These are phyloP conservation scores for Epicoccum nigrum DNA, from an alignment of 2,329 filamentous ascomycete species.

Conservation along the genomic window DNA sequence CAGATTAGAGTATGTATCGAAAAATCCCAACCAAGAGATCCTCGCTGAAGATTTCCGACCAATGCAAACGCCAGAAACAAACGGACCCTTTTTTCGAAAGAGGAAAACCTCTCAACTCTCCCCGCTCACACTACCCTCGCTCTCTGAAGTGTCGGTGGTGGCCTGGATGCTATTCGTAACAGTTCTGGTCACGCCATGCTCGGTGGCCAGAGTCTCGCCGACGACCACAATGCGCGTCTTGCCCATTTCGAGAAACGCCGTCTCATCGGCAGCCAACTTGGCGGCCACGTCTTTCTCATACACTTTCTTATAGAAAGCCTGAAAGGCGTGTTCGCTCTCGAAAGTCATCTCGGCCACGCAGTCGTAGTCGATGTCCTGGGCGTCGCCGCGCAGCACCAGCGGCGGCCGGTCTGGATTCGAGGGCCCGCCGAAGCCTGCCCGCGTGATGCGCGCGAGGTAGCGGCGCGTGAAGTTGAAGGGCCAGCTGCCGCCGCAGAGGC, in stretches of 20 bases:
- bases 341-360: constrained; percentile 36
- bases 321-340: constrained; percentile 28
- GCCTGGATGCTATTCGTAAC: constrained; percentile 9
- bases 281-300: constrained; percentile 30
- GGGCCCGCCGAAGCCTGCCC: constrained; percentile 35
- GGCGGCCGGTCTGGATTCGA: constrained; percentile 32
- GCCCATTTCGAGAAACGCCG: constrained; percentile 28
- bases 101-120: constrained; percentile 10
- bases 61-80: constrained; percentile 1
- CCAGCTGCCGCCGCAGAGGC: constrained; percentile 25
- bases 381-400: constrained; percentile 29
- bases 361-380: constrained; percentile 35
- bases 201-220: constrained; percentile 32
- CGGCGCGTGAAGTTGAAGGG: constrained; percentile 31
- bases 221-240: constrained; percentile 34
- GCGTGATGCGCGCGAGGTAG: constrained; percentile 34
- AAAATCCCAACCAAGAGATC: not conserved
- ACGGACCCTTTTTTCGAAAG: not conserved
- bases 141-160: constrained; percentile 20
- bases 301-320: constrained; percentile 34
- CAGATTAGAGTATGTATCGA: not conserved
- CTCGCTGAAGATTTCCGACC: not conserved
- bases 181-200: constrained; percentile 16
- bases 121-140: constrained; percentile 21
- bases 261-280: constrained; percentile 31